Evolutionary conservation across 345 rosid species (phyloP).

Genomic region (Dovyalis caffra): DNA sequence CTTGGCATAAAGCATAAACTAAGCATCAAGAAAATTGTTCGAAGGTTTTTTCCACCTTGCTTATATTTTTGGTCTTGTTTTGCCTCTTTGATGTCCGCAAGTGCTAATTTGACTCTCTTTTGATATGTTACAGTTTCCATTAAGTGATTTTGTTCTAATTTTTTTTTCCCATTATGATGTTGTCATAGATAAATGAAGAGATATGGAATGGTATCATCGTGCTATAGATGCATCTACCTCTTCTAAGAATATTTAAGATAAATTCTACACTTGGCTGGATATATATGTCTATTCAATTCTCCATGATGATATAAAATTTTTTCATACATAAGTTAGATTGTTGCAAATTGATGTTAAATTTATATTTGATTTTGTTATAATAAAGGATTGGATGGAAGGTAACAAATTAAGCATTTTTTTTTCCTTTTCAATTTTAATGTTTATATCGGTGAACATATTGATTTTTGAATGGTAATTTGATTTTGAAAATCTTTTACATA

Average conservation of each 20-base stretch:
- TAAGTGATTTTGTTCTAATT: slow-evolving; percentile 60
- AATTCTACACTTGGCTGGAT: neutral
- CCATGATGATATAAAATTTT: neutral
- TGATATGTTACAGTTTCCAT: slow-evolving; percentile 49
- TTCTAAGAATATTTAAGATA: too few species aligned
- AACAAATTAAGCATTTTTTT: too few species aligned
- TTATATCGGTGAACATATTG: too few species aligned
- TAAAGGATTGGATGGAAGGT: too few species aligned
- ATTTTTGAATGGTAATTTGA: too few species aligned
- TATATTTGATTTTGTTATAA: too few species aligned
- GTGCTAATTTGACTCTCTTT: neutral
- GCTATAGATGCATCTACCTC: slow-evolving; percentile 64
- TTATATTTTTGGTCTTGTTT: neutral
- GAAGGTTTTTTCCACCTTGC: slow-evolving; percentile 40
- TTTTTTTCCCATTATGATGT: slow-evolving; percentile 85
- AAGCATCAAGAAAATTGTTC: slow-evolving; percentile 62
- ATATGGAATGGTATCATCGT: slow-evolving; percentile 58
- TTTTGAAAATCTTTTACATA: too few species aligned
- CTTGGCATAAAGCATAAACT: slow-evolving; percentile 65
- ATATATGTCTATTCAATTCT: neutral
- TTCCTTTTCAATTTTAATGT: too few species aligned
- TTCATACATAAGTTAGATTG: slow-evolving; percentile 52
- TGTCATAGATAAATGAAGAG: slow-evolving; percentile 62
- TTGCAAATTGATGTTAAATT: too few species aligned
- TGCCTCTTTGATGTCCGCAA: neutral